These are phyloP conservation scores for Kappamyces sp. DNA, from an alignment of 192 early-diverging fungal genomes.

Conservation along the genomic window DNA sequence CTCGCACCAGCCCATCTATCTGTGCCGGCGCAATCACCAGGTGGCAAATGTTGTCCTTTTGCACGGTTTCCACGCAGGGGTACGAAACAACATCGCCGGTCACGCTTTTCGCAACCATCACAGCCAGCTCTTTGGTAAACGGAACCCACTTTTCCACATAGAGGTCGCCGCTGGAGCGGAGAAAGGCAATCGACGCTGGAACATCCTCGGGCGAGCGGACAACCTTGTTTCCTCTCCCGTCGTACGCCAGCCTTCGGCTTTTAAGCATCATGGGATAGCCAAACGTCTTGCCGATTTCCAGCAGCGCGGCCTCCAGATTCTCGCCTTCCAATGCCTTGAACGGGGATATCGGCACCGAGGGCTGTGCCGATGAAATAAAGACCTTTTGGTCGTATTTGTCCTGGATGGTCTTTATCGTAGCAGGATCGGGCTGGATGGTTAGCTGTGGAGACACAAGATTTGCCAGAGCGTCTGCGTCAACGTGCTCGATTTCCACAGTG, in stretches of 20 bases:
- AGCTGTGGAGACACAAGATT: constrained; percentile 24
- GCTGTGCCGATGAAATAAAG: constrained; percentile 52
- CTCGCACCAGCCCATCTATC: constrained; percentile 72
- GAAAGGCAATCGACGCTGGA: constrained; percentile 46
- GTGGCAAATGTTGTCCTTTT: constrained; percentile 95
- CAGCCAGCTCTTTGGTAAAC: constrained; percentile 89
- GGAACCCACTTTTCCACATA: constrained; percentile 94
- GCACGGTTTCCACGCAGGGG: constrained; percentile 94
- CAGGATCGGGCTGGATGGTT: constrained; percentile 71
- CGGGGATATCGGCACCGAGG: constrained; percentile 63
- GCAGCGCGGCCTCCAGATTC: constrained; percentile 35
- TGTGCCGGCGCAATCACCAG: constrained; percentile 95
- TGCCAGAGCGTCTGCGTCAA: constrained; percentile 64
- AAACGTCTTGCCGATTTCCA: constrained; percentile 54
- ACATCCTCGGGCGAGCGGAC: constrained; percentile 69
- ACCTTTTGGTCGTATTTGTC: constrained; percentile 94
- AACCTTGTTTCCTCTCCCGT: constrained; percentile 90
- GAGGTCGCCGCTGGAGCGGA: constrained; percentile 62
- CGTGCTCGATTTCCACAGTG: constrained; percentile 99
- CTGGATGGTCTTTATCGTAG: constrained; percentile 84
- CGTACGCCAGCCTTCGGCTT: constrained; percentile 89
- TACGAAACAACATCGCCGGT: constrained; percentile 75
- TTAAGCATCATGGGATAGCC: constrained; percentile 97
- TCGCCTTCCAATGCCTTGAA: constrained; percentile 55
- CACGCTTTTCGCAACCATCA: constrained; percentile 86